A percentile compares a stretch with the other conserved stretches of the same genome.
Evolutionary conservation across 768 basidiomycete species (phyloP).

Genomic region (Saitozyma podzolica): DNA sequence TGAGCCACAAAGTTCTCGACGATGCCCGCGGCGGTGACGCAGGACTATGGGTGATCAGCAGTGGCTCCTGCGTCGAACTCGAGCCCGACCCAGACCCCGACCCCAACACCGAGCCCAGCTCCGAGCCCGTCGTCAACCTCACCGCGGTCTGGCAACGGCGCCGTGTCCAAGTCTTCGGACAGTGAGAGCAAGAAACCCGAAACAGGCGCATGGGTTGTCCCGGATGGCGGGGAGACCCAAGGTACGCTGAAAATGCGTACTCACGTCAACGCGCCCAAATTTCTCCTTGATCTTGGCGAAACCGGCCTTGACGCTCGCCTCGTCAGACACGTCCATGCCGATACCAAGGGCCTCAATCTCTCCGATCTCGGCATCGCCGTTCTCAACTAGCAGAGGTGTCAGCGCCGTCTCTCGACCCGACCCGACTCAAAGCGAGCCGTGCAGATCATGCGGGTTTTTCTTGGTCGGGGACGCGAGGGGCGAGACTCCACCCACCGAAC

Average conservation of each 20-base stretch:
- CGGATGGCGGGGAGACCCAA: too few species aligned
- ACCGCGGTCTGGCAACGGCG: not conserved
- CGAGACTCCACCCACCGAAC: conserved; percentile 54
- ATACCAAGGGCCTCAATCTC: conserved; percentile 71
- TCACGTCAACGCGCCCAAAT: conserved; percentile 47
- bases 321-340: conserved; percentile 84
- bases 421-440: not conserved
- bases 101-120: not conserved
- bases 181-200: too few species aligned
- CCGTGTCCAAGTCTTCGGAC: not conserved
- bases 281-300: conserved; percentile 64
- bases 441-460: not conserved
- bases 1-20: conserved; percentile 81
- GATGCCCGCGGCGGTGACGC: conserved; percentile 79
- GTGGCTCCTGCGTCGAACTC: not conserved
- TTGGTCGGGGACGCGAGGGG: conserved; percentile 13
- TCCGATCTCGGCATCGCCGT: conserved; percentile 61
- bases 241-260: not conserved
- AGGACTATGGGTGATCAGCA: conserved; percentile 50
- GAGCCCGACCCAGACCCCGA: not conserved
- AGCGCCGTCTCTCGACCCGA: not conserved
- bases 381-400: conserved; percentile 32
- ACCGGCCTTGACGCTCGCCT: conserved; percentile 71
- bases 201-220: too few species aligned
- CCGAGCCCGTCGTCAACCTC: not conserved